These are phyloP conservation scores for Phytophthora ramorum DNA, from an alignment of 352 stramenopile genomes.

Conservation along the genomic window DNA sequence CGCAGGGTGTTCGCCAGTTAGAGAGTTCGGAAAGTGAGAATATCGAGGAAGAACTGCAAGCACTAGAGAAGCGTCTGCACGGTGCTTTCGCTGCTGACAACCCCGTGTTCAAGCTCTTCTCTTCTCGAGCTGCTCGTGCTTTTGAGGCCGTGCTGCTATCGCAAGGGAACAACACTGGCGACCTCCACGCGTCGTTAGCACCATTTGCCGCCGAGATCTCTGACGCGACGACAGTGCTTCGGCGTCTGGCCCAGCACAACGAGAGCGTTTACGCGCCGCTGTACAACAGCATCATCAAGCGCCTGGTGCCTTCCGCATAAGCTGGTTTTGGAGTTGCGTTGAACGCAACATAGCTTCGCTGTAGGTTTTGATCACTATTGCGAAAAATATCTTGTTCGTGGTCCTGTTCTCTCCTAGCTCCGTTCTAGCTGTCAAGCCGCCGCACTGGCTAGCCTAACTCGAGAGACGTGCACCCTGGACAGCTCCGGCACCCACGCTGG, in stretches of 20 bases:
- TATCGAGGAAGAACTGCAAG: conserved; percentile 29
- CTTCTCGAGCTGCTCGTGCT: conserved; percentile 40
- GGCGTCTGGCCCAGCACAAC: conserved; percentile 71
- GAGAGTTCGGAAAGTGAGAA: conserved; percentile 21
- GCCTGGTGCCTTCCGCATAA: conserved; percentile 39
- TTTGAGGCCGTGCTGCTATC: conserved; percentile 41
- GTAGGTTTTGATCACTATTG: conserved; percentile 27
- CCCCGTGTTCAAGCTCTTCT: conserved; percentile 68
- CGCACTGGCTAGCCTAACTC: conserved; percentile 33
- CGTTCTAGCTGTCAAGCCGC: conserved; percentile 5
- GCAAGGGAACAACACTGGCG: conserved; percentile 8
- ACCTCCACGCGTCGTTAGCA: conserved; percentile 59
- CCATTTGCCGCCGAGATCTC: conserved; percentile 57
- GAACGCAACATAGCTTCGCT: not conserved
- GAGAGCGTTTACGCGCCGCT: conserved; percentile 63
- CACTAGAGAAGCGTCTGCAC: conserved; percentile 53
- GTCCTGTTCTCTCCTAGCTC: conserved; percentile 6
- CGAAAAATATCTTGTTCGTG: conserved; percentile 22
- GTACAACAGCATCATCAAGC: conserved; percentile 73
- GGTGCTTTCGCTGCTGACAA: conserved; percentile 54
- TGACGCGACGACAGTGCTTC: conserved; percentile 37
- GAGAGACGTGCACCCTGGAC: conserved; percentile 38
- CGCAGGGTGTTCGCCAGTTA: conserved; percentile 42
- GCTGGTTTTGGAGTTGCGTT: conserved; percentile 9
- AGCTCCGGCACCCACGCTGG: conserved; percentile 29